Conservation (phyloP, 345 rosid genomes). For the Ailanthus altissimus region DNA sequence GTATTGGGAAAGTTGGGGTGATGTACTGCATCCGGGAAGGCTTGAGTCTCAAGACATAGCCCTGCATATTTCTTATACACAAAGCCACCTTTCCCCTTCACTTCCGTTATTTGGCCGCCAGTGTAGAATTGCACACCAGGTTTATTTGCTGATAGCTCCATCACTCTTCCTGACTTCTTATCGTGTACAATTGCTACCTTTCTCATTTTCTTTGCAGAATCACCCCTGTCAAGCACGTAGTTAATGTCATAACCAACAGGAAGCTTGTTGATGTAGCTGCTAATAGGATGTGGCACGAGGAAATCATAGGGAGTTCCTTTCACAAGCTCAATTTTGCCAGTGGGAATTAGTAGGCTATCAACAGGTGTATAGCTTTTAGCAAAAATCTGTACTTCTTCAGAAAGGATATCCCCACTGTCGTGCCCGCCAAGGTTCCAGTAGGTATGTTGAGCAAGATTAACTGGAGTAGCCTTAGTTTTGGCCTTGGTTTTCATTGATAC, state of each 20-base stretch:
- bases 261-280: constrained; percentile 51
- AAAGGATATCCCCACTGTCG: constrained; percentile 61
- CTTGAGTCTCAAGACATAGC: constrained; percentile 82
- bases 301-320: constrained; percentile 82
- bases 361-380: constrained; percentile 64
- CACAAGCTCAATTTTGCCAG: constrained; percentile 60
- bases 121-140: constrained; percentile 86
- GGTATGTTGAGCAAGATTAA: constrained; percentile 76
- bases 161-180: constrained; percentile 60
- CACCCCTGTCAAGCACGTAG: constrained; percentile 52
- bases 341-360: constrained; percentile 64
- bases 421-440: constrained; percentile 94
- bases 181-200: constrained; percentile 60
- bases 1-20: constrained; percentile 72
- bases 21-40: constrained; percentile 72
- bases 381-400: constrained; percentile 60
- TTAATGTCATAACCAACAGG: constrained; percentile 77
- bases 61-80: constrained; percentile 56
- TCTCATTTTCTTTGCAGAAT: constrained; percentile 27
- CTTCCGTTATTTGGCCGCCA: constrained; percentile 45
- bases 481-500: constrained; percentile 76
- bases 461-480: constrained; percentile 68
- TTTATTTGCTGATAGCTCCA: constrained; percentile 64
- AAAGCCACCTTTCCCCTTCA: constrained; percentile 70
- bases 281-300: constrained; percentile 47